Evolutionary conservation across 345 rosid species (phyloP).

Genomic region (Hirschfeldia incana): DNA sequence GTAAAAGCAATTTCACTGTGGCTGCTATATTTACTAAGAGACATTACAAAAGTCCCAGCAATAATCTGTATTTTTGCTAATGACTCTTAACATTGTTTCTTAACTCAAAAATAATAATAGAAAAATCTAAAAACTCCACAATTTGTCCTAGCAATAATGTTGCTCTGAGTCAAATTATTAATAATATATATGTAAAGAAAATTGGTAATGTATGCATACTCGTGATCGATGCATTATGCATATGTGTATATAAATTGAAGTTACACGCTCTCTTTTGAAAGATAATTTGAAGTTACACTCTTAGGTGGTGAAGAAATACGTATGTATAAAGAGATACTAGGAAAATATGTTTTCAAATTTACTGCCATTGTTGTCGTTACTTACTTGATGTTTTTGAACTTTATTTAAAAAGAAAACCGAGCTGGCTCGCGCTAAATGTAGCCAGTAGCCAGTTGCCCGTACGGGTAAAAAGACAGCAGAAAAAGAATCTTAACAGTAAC

Average conservation of each 20-base stretch:
- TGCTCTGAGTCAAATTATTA: background rate
- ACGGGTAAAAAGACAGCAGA: constrained; percentile 9
- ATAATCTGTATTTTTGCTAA: too few relatives aligned
- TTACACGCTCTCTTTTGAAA: too few relatives aligned
- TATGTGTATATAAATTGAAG: background rate
- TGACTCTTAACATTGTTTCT: too few relatives aligned
- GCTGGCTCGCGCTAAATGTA: constrained; percentile 10
- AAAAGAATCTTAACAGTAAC: constrained; percentile 23
- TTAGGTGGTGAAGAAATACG: background rate
- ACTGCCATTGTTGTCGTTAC: background rate
- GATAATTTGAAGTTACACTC: background rate
- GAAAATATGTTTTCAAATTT: background rate
- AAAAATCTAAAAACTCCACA: too few relatives aligned
- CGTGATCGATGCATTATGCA: background rate
- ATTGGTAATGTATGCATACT: background rate
- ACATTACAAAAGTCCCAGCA: too few relatives aligned
- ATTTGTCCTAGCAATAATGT: too few relatives aligned
- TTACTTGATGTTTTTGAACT: background rate
- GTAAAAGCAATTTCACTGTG: too few relatives aligned
- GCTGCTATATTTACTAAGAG: too few relatives aligned
- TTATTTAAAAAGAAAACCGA: constrained; percentile 12
- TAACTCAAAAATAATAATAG: too few relatives aligned
- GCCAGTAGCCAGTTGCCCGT: constrained; percentile 12
- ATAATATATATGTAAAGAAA: background rate
- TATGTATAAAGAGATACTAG: background rate